Evolutionary conservation across 768 basidiomycete genomes (phyloP).

Genomic region (Hemileccinum rubropunctum): DNA sequence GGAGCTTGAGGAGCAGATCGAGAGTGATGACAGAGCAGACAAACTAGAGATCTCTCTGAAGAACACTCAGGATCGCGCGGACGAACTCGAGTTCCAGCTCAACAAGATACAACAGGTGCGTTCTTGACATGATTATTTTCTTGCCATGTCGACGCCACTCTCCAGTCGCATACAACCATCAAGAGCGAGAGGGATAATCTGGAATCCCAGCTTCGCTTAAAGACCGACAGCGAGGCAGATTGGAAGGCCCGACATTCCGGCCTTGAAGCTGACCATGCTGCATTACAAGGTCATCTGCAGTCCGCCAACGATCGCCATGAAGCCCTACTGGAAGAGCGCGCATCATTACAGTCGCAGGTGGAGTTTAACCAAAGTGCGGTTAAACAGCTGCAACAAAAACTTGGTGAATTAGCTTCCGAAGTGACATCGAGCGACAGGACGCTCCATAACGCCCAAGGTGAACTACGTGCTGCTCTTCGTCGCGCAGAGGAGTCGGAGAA

Average conservation of each 20-base stretch:
- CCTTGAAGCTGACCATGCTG: slow-evolving; percentile 41
- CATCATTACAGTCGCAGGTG: slow-evolving; percentile 47
- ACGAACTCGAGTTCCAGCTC: slow-evolving; percentile 80
- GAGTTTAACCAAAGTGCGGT: slow-evolving; percentile 45
- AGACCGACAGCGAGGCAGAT: slow-evolving; percentile 43
- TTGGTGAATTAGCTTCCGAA: slow-evolving; percentile 53
- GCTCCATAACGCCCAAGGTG: slow-evolving; percentile 59
- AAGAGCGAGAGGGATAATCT: slow-evolving; percentile 62
- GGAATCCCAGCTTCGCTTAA: slow-evolving; percentile 43
- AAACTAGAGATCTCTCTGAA: slow-evolving; percentile 68
- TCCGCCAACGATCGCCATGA: slow-evolving; percentile 47
- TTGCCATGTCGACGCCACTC: not conserved
- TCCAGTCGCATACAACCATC: slow-evolving; percentile 52
- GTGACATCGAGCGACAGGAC: slow-evolving; percentile 52
- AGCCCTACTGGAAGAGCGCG: slow-evolving; percentile 46
- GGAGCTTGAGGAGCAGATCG: slow-evolving; percentile 78
- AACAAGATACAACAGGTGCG: slow-evolving; percentile 75
- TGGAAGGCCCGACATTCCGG: slow-evolving; percentile 48
- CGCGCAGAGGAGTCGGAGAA: slow-evolving; percentile 76
- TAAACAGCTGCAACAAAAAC: slow-evolving; percentile 56
- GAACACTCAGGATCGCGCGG: slow-evolving; percentile 77
- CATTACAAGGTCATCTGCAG: slow-evolving; percentile 42
- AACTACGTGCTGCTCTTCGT: slow-evolving; percentile 59
- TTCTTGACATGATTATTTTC: not conserved
- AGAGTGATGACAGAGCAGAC: slow-evolving; percentile 80